These are phyloP conservation scores for Saccharomycopsis guyanensis DNA, from an alignment of 805 yeast genomes.

Conservation along the genomic window DNA sequence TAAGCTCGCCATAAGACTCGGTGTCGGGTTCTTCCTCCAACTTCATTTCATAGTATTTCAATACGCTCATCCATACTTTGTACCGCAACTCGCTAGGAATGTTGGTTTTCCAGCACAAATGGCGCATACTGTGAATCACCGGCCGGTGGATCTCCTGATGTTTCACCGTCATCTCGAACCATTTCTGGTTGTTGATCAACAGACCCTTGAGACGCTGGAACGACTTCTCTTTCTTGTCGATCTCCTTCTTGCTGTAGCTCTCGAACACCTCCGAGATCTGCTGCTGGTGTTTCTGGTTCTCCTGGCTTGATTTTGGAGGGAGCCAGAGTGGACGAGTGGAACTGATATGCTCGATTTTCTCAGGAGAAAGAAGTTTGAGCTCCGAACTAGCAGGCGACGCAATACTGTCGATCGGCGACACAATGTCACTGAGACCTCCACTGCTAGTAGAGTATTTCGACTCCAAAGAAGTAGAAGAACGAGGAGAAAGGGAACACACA, in stretches of 20 bases:
- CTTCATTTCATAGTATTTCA: constrained; percentile 16
- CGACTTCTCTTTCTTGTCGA: constrained; percentile 15
- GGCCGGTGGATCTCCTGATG: constrained; percentile 19
- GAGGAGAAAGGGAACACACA: constrained; percentile 6
- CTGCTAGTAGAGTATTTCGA: constrained; percentile 1
- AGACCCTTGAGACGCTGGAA: constrained; percentile 14
- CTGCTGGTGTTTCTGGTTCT: constrained; percentile 46
- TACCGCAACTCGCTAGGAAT: constrained; percentile 18
- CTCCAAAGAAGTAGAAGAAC: constrained; percentile 6
- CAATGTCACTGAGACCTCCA: background rate
- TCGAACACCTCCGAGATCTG: constrained; percentile 36
- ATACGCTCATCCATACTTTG: constrained; percentile 16
- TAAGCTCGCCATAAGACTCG: constrained; percentile 8
- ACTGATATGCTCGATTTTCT: constrained; percentile 46
- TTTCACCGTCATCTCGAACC: constrained; percentile 22
- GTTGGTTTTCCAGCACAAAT: constrained; percentile 20
- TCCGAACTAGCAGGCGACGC: constrained; percentile 39
- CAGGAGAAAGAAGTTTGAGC: constrained; percentile 49
- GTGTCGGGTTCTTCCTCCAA: constrained; percentile 1
- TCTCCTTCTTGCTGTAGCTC: constrained; percentile 16
- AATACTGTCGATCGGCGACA: background rate
- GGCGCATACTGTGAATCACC: constrained; percentile 16
- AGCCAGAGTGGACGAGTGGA: constrained; percentile 65
- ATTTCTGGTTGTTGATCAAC: constrained; percentile 19
- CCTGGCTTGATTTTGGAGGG: constrained; percentile 55